Evolutionary conservation across 2,329 filamentous ascomycete species (phyloP).

Genomic region (Capronia epimyces): DNA sequence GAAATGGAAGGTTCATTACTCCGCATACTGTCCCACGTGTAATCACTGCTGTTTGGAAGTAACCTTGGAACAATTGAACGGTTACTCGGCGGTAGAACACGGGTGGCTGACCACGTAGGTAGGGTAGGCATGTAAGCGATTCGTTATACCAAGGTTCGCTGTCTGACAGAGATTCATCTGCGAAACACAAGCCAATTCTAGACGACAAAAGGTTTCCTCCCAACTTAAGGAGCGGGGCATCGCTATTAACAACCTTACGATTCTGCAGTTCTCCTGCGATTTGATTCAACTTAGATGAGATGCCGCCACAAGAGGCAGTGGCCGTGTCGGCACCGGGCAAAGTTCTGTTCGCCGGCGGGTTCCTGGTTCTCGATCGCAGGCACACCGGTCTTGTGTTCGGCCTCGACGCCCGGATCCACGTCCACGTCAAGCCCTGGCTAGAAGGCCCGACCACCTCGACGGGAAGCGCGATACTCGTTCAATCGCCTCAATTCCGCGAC

Average conservation of each 20-base stretch:
- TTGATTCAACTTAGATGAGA: slow-evolving; percentile 7
- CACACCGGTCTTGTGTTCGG: slow-evolving; percentile 71
- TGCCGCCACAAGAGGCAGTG: slow-evolving; percentile 34
- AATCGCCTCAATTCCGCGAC: slow-evolving; percentile 83
- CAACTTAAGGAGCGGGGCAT: no score
- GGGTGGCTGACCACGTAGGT: no score
- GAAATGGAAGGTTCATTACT: no score
- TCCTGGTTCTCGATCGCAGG: slow-evolving; percentile 81
- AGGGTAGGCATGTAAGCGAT: no score
- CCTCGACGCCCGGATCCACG: slow-evolving; percentile 59
- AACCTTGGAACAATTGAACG: no score
- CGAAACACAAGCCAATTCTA: no score
- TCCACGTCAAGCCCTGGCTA: slow-evolving; percentile 47
- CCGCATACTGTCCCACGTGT: no score
- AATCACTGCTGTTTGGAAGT: no score
- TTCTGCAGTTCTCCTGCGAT: not conserved
- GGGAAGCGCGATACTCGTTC: slow-evolving; percentile 57
- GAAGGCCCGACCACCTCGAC: slow-evolving; percentile 22
- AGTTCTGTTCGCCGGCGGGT: slow-evolving; percentile 89
- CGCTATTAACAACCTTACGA: not conserved
- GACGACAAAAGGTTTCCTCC: no score
- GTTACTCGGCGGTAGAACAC: no score
- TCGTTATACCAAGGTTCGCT: no score
- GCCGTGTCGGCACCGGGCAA: slow-evolving; percentile 91
- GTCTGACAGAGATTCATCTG: no score